Evolutionary conservation across 2,329 filamentous ascomycete species (phyloP).

Genomic region (Thielaviopsis punctulata): DNA sequence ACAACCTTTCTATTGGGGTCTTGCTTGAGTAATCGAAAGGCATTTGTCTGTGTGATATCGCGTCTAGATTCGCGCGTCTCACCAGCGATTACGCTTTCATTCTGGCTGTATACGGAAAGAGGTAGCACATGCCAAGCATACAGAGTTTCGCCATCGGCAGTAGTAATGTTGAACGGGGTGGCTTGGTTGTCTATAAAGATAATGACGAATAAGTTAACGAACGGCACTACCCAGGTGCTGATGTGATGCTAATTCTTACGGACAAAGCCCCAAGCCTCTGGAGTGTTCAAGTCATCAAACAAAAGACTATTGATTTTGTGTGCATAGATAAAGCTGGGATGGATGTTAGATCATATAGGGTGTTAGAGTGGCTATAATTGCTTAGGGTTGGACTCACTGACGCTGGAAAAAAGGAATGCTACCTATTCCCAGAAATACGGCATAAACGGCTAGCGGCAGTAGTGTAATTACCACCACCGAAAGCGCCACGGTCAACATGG

Average conservation of each 20-base stretch:
- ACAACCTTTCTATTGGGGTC: slow-evolving; percentile 46
- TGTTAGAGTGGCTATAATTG: neutral
- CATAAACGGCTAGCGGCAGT: slow-evolving; percentile 35
- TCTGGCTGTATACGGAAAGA: slow-evolving; percentile 48
- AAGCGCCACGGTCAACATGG: slow-evolving; percentile 3
- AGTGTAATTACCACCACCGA: neutral
- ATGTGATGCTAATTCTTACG: slow-evolving; percentile 30
- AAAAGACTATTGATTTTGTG: slow-evolving; percentile 59
- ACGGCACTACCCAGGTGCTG: neutral
- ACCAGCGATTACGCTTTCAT: slow-evolving; percentile 29
- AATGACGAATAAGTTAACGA: neutral
- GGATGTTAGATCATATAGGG: slow-evolving; percentile 5
- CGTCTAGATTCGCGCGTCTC: slow-evolving; percentile 37
- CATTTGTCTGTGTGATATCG: slow-evolving; percentile 38
- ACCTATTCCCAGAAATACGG: slow-evolving; percentile 45
- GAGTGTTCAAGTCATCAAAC: slow-evolving; percentile 56
- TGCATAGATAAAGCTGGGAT: slow-evolving; percentile 57
- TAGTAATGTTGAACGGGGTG: slow-evolving; percentile 63
- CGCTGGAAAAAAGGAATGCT: slow-evolving; percentile 58
- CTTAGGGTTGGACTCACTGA: slow-evolving; percentile 41
- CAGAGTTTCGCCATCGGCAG: slow-evolving; percentile 57
- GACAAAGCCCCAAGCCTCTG: slow-evolving; percentile 73
- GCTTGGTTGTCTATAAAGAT: slow-evolving; percentile 58
- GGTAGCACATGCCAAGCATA: slow-evolving; percentile 89
- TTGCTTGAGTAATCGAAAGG: slow-evolving; percentile 43